Base-by-base conservation (phyloP, 2,329 filamentous ascomycete genomes). In the Penicillium sp. region DNA sequence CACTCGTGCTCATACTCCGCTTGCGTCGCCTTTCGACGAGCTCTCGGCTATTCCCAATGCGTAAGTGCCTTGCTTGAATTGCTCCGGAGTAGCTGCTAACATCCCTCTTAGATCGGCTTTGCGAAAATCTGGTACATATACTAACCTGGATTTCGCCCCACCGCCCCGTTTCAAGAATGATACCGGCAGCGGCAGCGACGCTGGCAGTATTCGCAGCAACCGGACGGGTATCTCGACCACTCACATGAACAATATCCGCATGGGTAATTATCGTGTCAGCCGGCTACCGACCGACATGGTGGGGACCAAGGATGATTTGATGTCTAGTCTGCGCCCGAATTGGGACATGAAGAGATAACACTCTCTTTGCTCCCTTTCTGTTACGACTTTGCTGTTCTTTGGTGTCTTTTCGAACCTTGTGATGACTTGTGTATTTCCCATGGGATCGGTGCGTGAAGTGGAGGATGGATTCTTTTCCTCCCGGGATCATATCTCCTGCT, bases 1-100 rank as follows among this genome's bases (percentile, higher is more conserved):
- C 25, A 74, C 89, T 2, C 79, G 82, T 11, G 75, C 78, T 18
- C 82, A 85, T 58, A 84, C 80, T n/a, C 89, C 89, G 1, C 73
- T 95, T 26, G 81, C 76, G 15, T 86, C 83, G 42, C 75, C 88
- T 4, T 95, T 88, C 63, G 90, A 96, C 39, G 90, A 96, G 42
- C 79, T 96, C 45, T 67, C 82, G 9, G 75, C 76, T 6, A 80
- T 98, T 47, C 92, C 92, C 25, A 95, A 88, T 74, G 88, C 92
- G 79, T 90, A 79, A 84, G 85, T 84, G 46, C 16, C 25, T 15
- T n/a, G 12, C 15, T 32, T 25, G 22, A 30, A 8, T 8, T 37
- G 3, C n/a, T n/a, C n/a, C 37, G 4, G 9, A 10, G 15, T 15
- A 22, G 32, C 15, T 42, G 33, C 51, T 60, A 45, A 60, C 43